Evolutionary conservation across 352 stramenopile genomes (phyloP), one percentile per base, ranked within the genome.

Genomic region (Pythium volutum): DNA sequence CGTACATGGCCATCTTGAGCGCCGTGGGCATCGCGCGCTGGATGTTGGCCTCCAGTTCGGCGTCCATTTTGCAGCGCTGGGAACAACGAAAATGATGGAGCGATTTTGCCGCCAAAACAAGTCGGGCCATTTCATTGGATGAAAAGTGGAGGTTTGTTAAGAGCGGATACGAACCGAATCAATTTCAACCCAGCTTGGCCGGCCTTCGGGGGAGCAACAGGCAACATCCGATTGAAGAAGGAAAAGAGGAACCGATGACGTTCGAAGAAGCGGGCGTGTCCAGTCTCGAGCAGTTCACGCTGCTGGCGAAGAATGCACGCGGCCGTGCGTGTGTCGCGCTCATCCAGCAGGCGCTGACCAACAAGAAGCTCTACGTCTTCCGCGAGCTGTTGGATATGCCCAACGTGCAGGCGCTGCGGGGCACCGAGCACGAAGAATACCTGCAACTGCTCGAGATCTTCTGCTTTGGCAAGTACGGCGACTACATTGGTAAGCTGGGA

Each of bases 301-400:
- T 97, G 56, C 75, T 98, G 51, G 91, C 91, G 15, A 96, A 97
- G 75, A 93, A 93, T 23, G 83, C 87, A 42, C 88, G 91, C 36
- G 89, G 88, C 7, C 74, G 87, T 7, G 91, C 91, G n/a, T 97
- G 91, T 46, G 87, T 95, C 52, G 91, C 87, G 42, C 76, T 98
- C 41, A 95, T 98, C 60, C 91, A 98, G 73, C 91, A 97, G 68
- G 90, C 96, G 34, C 74, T 98, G 27, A 88, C 68, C 48, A 94
- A 96, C 72, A 94, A 93, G 70, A 96, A 96, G 67, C 75, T 97
- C 38, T 97, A 96, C 66, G 89, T 98, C 22, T 97, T 98, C 65
- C 87, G 91, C 22, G 91, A 98, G 77, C 76, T 98, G 48, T 68
- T 98, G 36, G 80, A 93, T 50, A 95, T 96, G 85, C 80, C 84